Base-by-base conservation (phyloP, 2,329 filamentous ascomycete genomes). In the Lasiodiplodia sp. region DNA sequence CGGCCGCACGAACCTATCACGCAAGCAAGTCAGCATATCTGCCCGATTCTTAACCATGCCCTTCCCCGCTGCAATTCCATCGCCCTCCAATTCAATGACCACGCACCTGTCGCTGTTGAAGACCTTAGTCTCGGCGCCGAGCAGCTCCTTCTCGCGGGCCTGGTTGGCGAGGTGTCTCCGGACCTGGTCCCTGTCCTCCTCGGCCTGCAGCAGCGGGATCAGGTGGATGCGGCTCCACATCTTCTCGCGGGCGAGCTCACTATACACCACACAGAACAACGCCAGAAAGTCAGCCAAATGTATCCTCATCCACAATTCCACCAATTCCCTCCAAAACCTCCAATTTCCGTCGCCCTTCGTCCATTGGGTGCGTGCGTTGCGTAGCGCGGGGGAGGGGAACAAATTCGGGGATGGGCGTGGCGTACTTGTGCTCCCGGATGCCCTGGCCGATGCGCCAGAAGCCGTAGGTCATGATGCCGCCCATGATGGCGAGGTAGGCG, bases 171-270 rank as follows among this genome's bases (percentile, higher is more conserved):
- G 87, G 81, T 95, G 88, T 78, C 95, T 87, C 73, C 96, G 88
- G 71, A 97, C 94, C 80, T 95, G 91, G 83, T 99, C 96, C 70
- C 96, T 91, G 84, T 99, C 96, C 82, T 97, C 94, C 80, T 99
- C 96, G 68, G 96, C 96, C 81, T 98, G 95, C 72, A 99, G 89
- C 71, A 97, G 84, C 69, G 96, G 96, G 77, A 95, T 96, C 72
- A 99, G 87, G 83, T 98, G 89, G 82, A 99, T 97, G 78, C 96
- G 91, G 71, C 93, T 89, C 96, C 96, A 99, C 89, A 97, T 96
- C 86, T 98, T 99, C 79, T 99, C 96, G 75, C 96, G 93, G 71
- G 90, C 92, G 73, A 97, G 90, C 83, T 99, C 96, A 78, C 94
- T 97, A 38, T 6, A 51, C 14, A 34, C 31, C 31, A 10, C 31